phyloP scores from a whole-genome alignment of 2,329 filamentous ascomycete species.

The Biscogniauxia marginata region DNA sequence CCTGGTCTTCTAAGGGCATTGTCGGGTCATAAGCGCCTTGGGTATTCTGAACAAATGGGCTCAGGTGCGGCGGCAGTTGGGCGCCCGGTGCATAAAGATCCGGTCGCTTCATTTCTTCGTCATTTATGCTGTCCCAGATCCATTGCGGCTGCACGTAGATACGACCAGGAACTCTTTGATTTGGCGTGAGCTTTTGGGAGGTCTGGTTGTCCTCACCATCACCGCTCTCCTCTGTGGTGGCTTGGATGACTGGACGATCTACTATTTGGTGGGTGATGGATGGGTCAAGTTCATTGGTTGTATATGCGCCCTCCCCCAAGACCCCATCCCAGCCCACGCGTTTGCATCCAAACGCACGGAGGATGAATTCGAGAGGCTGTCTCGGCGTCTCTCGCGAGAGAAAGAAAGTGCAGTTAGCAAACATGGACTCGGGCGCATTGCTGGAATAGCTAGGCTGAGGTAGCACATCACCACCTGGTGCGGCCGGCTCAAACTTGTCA shows the following conservation, averaged over 20 bases:
- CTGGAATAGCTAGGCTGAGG: constrained; percentile 71
- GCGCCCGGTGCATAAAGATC: constrained; percentile 89
- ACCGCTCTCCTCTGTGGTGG: constrained; percentile 48
- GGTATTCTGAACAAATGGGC: constrained; percentile 87
- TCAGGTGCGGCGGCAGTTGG: constrained; percentile 88
- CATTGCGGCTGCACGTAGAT: constrained; percentile 96
- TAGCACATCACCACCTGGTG: constrained; percentile 80
- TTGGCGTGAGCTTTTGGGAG: constrained; percentile 55
- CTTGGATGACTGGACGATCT: constrained; percentile 77
- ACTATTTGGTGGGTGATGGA: constrained; percentile 96
- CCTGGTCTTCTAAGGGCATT: constrained; percentile 79
- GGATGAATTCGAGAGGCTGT: constrained; percentile 85
- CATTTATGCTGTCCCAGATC: constrained; percentile 97
- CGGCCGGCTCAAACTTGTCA: constrained; percentile 87
- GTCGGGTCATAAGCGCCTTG: constrained; percentile 92
- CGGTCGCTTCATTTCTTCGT: constrained; percentile 80
- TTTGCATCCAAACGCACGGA: constrained; percentile 93
- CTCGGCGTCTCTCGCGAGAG: constrained; percentile 91
- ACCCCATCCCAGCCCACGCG: constrained; percentile 92
- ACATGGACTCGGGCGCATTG: constrained; percentile 70
- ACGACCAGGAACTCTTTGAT: constrained; percentile 82
- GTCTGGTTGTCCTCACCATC: constrained; percentile 61
- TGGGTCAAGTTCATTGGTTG: constrained; percentile 81
- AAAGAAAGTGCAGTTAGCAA: constrained; percentile 86
- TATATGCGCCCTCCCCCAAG: constrained; percentile 88